phyloP scores from a whole-genome alignment of 2,329 filamentous ascomycete genomes.

The Akanthomyces dipterigenus region DNA sequence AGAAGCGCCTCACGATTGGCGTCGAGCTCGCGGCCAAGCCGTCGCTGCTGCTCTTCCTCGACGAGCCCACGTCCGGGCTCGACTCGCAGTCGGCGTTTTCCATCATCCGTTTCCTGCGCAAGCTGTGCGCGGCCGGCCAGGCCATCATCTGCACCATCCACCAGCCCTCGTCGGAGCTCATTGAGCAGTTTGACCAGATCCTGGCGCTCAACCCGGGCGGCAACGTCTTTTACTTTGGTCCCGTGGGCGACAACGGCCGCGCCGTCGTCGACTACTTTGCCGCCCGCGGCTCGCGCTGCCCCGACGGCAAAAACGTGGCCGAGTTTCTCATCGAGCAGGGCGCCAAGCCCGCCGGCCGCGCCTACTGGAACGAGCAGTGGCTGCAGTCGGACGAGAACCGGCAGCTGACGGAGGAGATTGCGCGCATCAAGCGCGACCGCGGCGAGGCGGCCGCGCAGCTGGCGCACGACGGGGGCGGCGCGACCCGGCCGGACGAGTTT shows the following conservation, averaged over 20 bases:
- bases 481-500: slow-evolving; percentile 45
- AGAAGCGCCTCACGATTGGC: slow-evolving; percentile 50
- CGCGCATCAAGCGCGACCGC: slow-evolving; percentile 42
- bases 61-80: slow-evolving; percentile 54
- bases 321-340: slow-evolving; percentile 44
- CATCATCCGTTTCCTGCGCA: slow-evolving; percentile 54
- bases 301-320: slow-evolving; percentile 45
- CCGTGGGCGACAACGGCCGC: slow-evolving; percentile 42
- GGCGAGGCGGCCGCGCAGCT: slow-evolving; percentile 18
- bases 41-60: slow-evolving; percentile 57
- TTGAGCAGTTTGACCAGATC: slow-evolving; percentile 51
- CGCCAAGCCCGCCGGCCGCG: slow-evolving; percentile 29
- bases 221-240: slow-evolving; percentile 47
- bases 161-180: slow-evolving; percentile 49
- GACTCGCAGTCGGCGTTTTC: slow-evolving; percentile 54
- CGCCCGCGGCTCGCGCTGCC: slow-evolving; percentile 58
- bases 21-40: slow-evolving; percentile 52
- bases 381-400: slow-evolving; percentile 54
- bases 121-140: slow-evolving; percentile 53
- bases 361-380: slow-evolving; percentile 71
- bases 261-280: slow-evolving; percentile 47
- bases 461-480: slow-evolving; percentile 16
- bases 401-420: slow-evolving; percentile 56
- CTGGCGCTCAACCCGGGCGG: slow-evolving; percentile 48
- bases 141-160: slow-evolving; percentile 56